Conservation (phyloP, 1,139 yeast species). For the Yamadazyma siamensis region DNA sequence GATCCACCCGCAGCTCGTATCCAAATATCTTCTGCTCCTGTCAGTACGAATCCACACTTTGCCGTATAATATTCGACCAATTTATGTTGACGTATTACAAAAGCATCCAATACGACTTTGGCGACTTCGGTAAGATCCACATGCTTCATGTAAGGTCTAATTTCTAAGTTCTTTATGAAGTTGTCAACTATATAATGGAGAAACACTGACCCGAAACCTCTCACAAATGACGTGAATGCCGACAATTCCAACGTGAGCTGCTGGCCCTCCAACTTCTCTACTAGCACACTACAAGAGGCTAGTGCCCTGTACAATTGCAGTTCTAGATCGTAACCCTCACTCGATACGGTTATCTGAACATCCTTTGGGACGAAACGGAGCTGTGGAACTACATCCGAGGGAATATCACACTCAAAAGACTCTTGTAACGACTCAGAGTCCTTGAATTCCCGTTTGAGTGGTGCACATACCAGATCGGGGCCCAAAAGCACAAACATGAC, state of each 20-base stretch:
- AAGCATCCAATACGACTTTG: conserved; percentile 27
- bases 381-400: conserved; percentile 11
- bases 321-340: conserved; percentile 18
- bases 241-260: conserved; percentile 37
- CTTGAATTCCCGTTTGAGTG: conserved; percentile 21
- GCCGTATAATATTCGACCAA: conserved; percentile 43
- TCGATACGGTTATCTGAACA: conserved; percentile 17
- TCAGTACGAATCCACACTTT: conserved; percentile 33
- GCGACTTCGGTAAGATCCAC: not conserved
- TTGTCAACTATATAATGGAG: conserved; percentile 23
- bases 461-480: conserved; percentile 16
- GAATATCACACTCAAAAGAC: conserved; percentile 28
- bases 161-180: conserved; percentile 12
- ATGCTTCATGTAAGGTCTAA: conserved; percentile 5
- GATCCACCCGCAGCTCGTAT: conserved; percentile 12
- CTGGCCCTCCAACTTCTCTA: conserved; percentile 1
- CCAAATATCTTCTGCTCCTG: conserved; percentile 21
- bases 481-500: conserved; percentile 28
- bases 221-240: conserved; percentile 49
- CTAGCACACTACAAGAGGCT: conserved; percentile 47
- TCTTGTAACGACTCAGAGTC: conserved; percentile 17
- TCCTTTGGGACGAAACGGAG: conserved; percentile 8
- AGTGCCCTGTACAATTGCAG: conserved; percentile 22
- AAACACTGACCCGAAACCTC: conserved; percentile 36
- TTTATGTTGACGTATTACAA: conserved; percentile 50